Conservation (phyloP, 768 basidiomycete genomes). For the Cystobasidium ongulense region DNA sequence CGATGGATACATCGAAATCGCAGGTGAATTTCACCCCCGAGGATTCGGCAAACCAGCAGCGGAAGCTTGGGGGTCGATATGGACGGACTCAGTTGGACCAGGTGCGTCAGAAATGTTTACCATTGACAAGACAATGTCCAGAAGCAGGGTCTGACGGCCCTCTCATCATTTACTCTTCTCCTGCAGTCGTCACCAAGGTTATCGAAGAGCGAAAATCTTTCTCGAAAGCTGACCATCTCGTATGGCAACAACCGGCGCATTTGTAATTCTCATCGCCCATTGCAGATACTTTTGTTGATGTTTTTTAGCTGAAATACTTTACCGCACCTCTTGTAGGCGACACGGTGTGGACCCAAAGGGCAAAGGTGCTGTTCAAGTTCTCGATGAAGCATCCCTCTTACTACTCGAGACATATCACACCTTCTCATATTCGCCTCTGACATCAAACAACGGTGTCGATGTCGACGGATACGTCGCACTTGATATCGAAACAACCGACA, state of each 20-base stretch:
- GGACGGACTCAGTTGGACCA: background rate
- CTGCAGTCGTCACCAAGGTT: background rate
- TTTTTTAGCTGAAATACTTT: background rate
- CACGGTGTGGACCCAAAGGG: background rate
- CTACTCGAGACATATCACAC: conserved; percentile 12
- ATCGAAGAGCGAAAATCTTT: background rate
- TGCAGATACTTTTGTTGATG: background rate
- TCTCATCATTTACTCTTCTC: too few relatives aligned
- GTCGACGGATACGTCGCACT: background rate
- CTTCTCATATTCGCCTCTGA: background rate
- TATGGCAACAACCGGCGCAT: background rate
- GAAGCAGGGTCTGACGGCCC: too few relatives aligned
- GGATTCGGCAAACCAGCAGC: background rate
- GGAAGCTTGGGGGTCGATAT: background rate
- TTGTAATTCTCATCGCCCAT: too few relatives aligned
- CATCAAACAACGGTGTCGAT: background rate
- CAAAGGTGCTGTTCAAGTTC: background rate
- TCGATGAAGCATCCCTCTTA: background rate
- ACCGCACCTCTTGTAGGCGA: background rate
- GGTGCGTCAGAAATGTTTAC: background rate
- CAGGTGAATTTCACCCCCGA: background rate
- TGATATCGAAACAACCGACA: conserved; percentile 9
- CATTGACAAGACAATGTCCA: background rate
- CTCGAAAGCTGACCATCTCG: background rate
- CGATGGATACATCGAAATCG: background rate